Base-by-base conservation (phyloP, 2,329 filamentous ascomycete genomes). In the Penicillium sp. region DNA sequence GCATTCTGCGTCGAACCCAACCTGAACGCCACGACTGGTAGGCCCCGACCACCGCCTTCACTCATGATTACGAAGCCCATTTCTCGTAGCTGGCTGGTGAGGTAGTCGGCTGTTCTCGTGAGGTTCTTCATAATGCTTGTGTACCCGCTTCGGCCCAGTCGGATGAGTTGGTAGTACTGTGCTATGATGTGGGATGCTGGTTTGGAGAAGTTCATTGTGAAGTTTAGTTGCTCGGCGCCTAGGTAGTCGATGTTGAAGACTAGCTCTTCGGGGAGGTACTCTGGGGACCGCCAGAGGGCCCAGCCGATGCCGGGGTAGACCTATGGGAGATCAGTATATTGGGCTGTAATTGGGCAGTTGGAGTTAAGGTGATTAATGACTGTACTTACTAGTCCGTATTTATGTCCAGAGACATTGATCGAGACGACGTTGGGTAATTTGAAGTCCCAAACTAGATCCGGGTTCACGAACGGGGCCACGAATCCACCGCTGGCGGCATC, bases 241-340 rank as follows among this genome's bases (percentile, higher is more conserved):
- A 97, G 87, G 77, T 97, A 97, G 82, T 97, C 96, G 83, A 97
- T 96, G 82, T 96, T 97, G 84, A 97, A 97, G 67, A 97, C 91
- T 18, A 97, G 86, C 67, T 97, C 92, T 70, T 93, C 82, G 6
- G 92, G 93, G 3, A 96, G 83, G 75, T 82, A 94, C 72, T 94
- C 87, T 49, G 90, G 84, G 37, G 86, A 84, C 42, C 92, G 86
- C 91, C 92, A 97, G 62, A 97, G 80, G 10, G 93, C 86, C 93
- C 93, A 97, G 54, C 93, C 93, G 15, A 97, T 90, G 72, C 93
- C 92, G 0, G 92, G 92, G 71, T 97, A 96, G 48, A 95, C 81
- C 49, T 49, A 7, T 16, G 13, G 6, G 6, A 18, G 4, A 37
- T 47, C 27, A 47, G 45, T 1, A 35, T 18, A 27, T 7, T 23